phyloP scores from a whole-genome alignment of 441 rosid species.

The Viola pubescens region DNA sequence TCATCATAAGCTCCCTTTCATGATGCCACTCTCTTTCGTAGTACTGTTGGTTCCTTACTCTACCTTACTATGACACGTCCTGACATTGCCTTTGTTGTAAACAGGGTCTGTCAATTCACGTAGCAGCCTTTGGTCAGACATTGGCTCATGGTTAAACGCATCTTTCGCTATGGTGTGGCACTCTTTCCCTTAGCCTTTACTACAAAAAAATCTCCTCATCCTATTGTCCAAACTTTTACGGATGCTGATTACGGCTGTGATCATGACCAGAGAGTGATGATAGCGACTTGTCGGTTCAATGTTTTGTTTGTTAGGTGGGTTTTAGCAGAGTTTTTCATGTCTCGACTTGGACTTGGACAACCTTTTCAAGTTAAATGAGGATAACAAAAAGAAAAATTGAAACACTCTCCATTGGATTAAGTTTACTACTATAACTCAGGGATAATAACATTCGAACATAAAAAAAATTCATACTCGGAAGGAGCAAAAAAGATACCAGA shows the following conservation, averaged over 20 bases:
- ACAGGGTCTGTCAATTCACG: neutral
- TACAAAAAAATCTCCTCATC: neutral
- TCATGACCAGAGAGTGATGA: neutral
- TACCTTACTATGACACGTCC: neutral
- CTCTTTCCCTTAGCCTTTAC: neutral
- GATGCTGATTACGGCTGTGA: neutral
- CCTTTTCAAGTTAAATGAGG: neutral
- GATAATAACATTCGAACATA: too few relatives aligned
- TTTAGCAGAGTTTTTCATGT: too few relatives aligned
- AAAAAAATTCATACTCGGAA: too few relatives aligned
- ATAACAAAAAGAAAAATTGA: too few relatives aligned
- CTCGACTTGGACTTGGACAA: too few relatives aligned
- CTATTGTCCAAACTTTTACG: neutral
- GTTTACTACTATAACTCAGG: too few relatives aligned
- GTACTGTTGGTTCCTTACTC: neutral
- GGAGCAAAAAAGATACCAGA: too few relatives aligned
- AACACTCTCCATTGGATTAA: too few relatives aligned
- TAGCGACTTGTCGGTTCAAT: too few relatives aligned
- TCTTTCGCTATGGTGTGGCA: neutral
- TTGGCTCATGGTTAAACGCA: neutral
- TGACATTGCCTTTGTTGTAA: neutral
- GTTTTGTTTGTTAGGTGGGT: too few relatives aligned
- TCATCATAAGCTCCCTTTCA: neutral
- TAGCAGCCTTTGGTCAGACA: neutral
- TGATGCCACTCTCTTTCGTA: neutral